Base-by-base conservation (phyloP, 352 stramenopile genomes). In the Globisporangium irregulare region DNA sequence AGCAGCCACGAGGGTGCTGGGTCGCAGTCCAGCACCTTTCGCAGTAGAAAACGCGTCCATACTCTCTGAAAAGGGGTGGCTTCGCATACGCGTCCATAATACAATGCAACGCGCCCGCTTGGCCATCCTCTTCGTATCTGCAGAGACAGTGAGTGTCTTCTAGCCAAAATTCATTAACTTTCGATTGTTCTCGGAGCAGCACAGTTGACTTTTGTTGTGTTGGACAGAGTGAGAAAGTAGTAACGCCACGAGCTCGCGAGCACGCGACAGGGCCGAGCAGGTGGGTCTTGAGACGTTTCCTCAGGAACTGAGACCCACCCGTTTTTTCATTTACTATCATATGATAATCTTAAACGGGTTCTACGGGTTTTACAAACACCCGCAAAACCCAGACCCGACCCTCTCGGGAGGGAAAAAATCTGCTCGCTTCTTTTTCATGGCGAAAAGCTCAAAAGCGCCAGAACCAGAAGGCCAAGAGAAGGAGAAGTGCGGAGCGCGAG, bases 391-490 rank as follows among this genome's bases (percentile, higher is more conserved):
- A 20, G 4, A 24, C 43, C 43, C 43, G 43, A 51, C 43, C 43
- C 43, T 7, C 2, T 24, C 43, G 38, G 24, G 18, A 65, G 27
- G 29, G 59, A 48, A 65, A 56, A 65, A 65, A 65, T 65, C 41
- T 25, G 59, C 41, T n/a, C n/a, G 14, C 59, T 65, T 65, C 59
- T 64, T 65, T 65, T 65, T 65, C 59, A 36, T 22, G 34, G 1
- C 58, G 36, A 48, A 34, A 51, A 63, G 58, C 58, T 54, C 5
- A 54, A 51, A 63, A 41, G 32, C 38, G 10, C 34, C 57, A 48
- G 27, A 20, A 63, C 41, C 41, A 18, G 29, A 55, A 25, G 38
- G 15, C 24, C 57, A 62, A 43, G 24, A n/a, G 46, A 41, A 24
- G 22, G 36, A 25, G 34, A 46, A 20, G 38, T 20, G 36, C 5